phyloP scores from a whole-genome alignment of 179 eudicot species.

The Beta macrorhiza region DNA sequence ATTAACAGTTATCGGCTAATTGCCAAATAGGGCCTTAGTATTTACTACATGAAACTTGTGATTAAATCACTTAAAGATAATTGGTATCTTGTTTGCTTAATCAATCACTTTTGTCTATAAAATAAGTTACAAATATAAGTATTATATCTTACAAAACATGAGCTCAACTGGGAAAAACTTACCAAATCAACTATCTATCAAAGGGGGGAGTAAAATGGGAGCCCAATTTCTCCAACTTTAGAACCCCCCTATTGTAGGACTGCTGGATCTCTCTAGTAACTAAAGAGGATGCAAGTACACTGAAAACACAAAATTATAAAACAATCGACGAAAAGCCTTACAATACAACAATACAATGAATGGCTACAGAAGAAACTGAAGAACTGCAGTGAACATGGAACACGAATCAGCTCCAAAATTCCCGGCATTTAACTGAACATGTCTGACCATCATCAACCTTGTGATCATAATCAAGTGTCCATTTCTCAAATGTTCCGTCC shows the following conservation, averaged over 20 bases:
- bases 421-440: conserved; percentile 49
- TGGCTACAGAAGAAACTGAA: background rate
- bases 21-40: background rate
- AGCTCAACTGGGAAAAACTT: background rate
- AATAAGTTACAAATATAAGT: background rate
- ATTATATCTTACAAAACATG: background rate
- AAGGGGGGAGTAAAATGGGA: background rate
- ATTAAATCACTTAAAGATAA: background rate
- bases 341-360: conserved; percentile 13
- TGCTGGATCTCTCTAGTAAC: background rate
- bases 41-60: background rate
- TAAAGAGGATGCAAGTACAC: too few relatives aligned
- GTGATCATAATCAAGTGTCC: conserved; percentile 69
- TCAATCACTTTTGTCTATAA: conserved; percentile 3
- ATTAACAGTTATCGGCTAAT: too few relatives aligned
- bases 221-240: background rate
- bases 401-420: conserved; percentile 53
- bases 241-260: background rate
- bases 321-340: conserved; percentile 2
- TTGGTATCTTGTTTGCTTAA: background rate
- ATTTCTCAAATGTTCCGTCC: conserved; percentile 84
- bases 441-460: conserved; percentile 28
- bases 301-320: conserved; percentile 1
- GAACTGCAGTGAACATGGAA: conserved; percentile 17
- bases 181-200: background rate